phyloP scores from a whole-genome alignment of 768 basidiomycete species.

The Suillus hirtellus region DNA sequence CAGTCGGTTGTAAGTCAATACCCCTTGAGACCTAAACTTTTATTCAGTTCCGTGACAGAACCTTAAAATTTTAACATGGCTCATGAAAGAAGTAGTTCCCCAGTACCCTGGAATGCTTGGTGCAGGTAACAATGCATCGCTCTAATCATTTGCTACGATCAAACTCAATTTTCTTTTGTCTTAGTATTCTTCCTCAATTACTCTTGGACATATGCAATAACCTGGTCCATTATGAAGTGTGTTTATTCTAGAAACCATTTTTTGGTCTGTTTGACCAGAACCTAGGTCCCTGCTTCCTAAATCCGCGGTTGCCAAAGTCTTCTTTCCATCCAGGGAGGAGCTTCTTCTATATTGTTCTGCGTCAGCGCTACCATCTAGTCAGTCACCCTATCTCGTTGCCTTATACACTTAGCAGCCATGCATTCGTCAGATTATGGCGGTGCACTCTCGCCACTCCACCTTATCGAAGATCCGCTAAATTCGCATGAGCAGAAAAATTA shows the following conservation, averaged over 20 bases:
- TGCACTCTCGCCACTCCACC: conserved; percentile 49
- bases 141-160: conserved; percentile 5
- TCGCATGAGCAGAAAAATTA: conserved; percentile 8
- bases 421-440: conserved; percentile 65
- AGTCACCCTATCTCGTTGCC: conserved; percentile 10
- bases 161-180: conserved; percentile 8
- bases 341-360: conserved; percentile 56
- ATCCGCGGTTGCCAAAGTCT: conserved; percentile 58
- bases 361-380: conserved; percentile 60
- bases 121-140: conserved; percentile 46
- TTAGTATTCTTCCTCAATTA: conserved; percentile 73
- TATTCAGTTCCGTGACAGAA: conserved; percentile 39
- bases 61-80: conserved; percentile 64
- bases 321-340: conserved; percentile 61
- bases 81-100: conserved; percentile 63
- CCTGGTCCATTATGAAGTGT: conserved; percentile 69
- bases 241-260: conserved; percentile 23
- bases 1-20: conserved; percentile 52
- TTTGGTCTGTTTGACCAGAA: conserved; percentile 11
- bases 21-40: conserved; percentile 9
- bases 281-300: conserved; percentile 64
- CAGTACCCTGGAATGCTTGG: conserved; percentile 77
- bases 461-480: conserved; percentile 50
- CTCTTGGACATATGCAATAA: conserved; percentile 69
- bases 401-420: neutral